Evolutionary conservation across 495 filamentous ascomycete species (phyloP), one percentile per base, ranked within the genome.

Genomic region (Neurospora intermedia): DNA sequence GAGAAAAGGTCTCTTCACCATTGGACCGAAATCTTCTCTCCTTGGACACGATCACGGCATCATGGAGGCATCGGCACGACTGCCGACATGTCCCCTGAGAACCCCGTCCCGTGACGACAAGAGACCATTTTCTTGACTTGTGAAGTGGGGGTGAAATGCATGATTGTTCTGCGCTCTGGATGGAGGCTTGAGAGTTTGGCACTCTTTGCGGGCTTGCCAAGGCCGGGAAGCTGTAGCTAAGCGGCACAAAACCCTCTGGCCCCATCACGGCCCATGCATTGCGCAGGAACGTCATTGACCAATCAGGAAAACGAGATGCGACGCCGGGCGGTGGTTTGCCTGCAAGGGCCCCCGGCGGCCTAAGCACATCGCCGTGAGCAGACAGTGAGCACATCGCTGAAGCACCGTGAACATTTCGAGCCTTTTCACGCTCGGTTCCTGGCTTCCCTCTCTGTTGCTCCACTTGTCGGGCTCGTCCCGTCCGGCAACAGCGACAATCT

Each of bases 271-370:
- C 54, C 27, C 35, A 71, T 73, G 74, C 69, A 71, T 66, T 75
- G 74, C 74, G 70, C 69, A 71, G 43, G 69, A 71, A 69, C 27
- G 6, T 66, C 69, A 75, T 75, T 75, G 74, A 27, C 74, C 74
- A 73, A 46, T 75, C 48, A 59, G 38, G 62, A n/a, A 10, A 31
- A 7, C n/a, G 41, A 40, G 43, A 71, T 31, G 15, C 38, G 54
- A 62, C 54, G 54, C 31, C 54, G 23, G 23, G 20, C 23, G 54
- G 23, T 48, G 40, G 71, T 45, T 18, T 45, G 41, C 46, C 74
- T 75, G 71, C 74, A 75, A 73, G 69, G 72, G 39, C 69, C 72
- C 74, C 71, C 23, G 23, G 54, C 48, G 20, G 23, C 48, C 48
- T 59, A 23, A 59, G 39, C 40, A 41, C 69, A 43, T 41, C 31